Conservation (phyloP, 176 grass and related monocot genomes). For the Hsuehochloa calcarea region DNA sequence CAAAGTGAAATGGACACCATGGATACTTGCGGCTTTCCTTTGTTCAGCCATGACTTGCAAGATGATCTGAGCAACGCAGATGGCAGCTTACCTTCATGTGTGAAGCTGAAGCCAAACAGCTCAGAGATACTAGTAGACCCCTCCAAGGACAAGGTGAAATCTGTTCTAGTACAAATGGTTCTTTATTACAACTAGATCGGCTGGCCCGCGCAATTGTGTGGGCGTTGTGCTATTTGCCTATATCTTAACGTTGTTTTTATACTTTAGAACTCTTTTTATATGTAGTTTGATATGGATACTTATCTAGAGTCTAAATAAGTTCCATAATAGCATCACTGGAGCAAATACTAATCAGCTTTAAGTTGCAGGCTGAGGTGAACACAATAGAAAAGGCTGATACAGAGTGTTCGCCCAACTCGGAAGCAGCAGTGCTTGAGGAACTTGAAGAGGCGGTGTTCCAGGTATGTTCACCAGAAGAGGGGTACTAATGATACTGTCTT, state of each 20-base stretch:
- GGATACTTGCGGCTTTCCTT: slow-evolving; percentile 57
- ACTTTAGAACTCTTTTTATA: no score
- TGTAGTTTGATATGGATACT: no score
- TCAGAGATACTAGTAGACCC: neutral
- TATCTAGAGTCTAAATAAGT: no score
- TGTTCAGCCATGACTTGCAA: slow-evolving; percentile 51
- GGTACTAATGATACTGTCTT: neutral
- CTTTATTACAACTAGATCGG: neutral
- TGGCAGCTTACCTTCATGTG: neutral
- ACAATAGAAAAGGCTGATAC: slow-evolving; percentile 4
- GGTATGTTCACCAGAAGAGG: slow-evolving; percentile 36
- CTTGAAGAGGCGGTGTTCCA: slow-evolving; percentile 53
- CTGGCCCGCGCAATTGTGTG: neutral
- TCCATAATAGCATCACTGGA: neutral
- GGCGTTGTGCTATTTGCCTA: no score
- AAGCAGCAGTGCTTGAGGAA: slow-evolving; percentile 54
- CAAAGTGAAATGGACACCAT: slow-evolving; percentile 34
- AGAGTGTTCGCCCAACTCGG: neutral
- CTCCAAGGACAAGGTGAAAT: slow-evolving; percentile 24
- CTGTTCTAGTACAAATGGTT: neutral
- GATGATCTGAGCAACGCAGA: neutral
- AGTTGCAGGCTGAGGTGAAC: slow-evolving; percentile 33
- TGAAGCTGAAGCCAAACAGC: neutral
- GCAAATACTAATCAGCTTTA: neutral
- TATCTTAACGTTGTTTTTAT: neutral